These are phyloP conservation scores for Lathyrus sativus DNA, from an alignment of 306 rosid species.

Conservation along the genomic window DNA sequence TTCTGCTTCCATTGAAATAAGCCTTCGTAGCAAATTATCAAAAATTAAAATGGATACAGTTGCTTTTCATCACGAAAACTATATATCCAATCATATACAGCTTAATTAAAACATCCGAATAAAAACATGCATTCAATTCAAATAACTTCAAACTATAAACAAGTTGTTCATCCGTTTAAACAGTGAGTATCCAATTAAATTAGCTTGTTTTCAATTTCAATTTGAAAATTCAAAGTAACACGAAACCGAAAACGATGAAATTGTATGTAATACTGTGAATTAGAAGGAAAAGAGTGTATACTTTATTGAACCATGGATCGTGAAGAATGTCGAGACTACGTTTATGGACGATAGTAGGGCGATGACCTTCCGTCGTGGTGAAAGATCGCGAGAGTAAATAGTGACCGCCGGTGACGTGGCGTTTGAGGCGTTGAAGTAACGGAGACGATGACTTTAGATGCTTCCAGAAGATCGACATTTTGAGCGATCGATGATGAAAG, in stretches of 20 bases:
- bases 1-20: neutral
- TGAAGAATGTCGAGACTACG: slow-evolving; percentile 97
- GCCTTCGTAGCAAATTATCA: neutral
- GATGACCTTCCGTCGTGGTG: slow-evolving; percentile 76
- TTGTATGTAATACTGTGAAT: neutral
- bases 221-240: neutral
- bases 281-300: slow-evolving; percentile 15
- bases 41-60: neutral
- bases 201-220: neutral
- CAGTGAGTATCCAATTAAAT: neutral
- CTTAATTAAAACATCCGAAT: neutral
- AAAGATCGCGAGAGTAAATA: slow-evolving; percentile 55
- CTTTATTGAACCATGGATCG: slow-evolving; percentile 98
- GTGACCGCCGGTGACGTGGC: slow-evolving; percentile 29
- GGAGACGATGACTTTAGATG: slow-evolving; percentile 60
- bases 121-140: neutral
- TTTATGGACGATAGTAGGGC: slow-evolving; percentile 85
- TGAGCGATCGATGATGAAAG: neutral
- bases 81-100: neutral
- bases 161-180: neutral
- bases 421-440: slow-evolving; percentile 53
- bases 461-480: slow-evolving; percentile 60
- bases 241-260: neutral
- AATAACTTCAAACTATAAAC: slow-evolving; percentile 3
- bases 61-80: neutral